A percentile compares a stretch with the other conserved stretches of the same genome.
Conservation (phyloP, 2,329 filamentous ascomycete species). For the Cladosporium halotolerans region DNA sequence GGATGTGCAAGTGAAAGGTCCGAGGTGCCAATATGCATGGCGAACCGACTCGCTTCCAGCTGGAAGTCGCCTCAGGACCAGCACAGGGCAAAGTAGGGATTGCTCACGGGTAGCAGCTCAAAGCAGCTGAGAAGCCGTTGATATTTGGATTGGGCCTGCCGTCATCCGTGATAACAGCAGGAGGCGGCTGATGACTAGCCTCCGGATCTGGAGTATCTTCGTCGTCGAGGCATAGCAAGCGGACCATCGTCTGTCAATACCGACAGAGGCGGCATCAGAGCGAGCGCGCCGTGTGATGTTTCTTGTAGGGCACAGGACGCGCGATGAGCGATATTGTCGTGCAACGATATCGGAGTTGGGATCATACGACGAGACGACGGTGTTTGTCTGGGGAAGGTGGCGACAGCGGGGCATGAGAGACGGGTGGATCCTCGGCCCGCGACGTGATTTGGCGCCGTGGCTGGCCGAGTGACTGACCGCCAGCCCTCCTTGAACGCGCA, state of each 20-base stretch:
- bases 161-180: slow-evolving; percentile 13
- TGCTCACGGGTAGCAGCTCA: slow-evolving; percentile 61
- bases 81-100: neutral
- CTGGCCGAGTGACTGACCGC: no score
- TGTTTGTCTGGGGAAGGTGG: no score
- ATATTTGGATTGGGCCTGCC: slow-evolving; percentile 45
- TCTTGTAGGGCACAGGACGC: no score
- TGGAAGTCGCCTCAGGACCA: no score
- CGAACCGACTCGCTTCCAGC: no score
- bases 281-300: neutral
- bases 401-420: no score
- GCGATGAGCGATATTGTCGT: neutral
- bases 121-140: slow-evolving; percentile 54
- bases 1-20: no score
- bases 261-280: slow-evolving; percentile 11
- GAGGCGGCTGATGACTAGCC: slow-evolving; percentile 7
- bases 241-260: slow-evolving; percentile 8
- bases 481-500: no score
- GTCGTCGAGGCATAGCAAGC: slow-evolving; percentile 9
- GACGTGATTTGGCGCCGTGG: no score
- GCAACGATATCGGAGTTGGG: slow-evolving; percentile 10
- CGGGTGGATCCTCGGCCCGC: no score
- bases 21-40: no score
- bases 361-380: slow-evolving; percentile 1
- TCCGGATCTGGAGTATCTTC: slow-evolving; percentile 7